Evolutionary conservation across 2,329 filamentous ascomycete species (phyloP), one percentile per base, ranked within the genome.

Genomic region (Colletotrichum sp.): DNA sequence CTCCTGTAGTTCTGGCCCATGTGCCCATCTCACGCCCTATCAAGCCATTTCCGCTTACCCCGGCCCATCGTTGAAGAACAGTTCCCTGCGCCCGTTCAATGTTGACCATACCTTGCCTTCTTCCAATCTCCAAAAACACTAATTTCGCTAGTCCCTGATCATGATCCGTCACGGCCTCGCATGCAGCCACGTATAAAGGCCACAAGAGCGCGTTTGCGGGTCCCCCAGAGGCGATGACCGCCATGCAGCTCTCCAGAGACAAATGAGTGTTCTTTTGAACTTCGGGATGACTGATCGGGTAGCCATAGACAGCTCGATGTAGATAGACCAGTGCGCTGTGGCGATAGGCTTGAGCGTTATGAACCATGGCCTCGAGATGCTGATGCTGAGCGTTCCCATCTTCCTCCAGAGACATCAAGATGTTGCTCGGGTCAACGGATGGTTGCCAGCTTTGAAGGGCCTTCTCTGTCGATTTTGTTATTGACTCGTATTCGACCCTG

Each of bases 1-100:
- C 43, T 48, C 43, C 43, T 1, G 32, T 64, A 43, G 2, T 43
- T 32, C 10, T 16, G 30, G 6, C 2, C 30, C 60, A 62, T 6
- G 0, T 36, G 0, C 8, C n/a, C 12, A 15, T 36, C 28, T 16
- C 13, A 13, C n/a, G n/a, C n/a, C 32, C 60, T 0, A 28, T 15
- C 5, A 22, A 0, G 30, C 36, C 8, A 1, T 1, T n/a, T 1
- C 13, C 30, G 1, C n/a, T 10, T 15, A 10, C 8, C 5, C n/a
- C 61, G 0, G 34, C 30, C 61, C 34, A 43, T 16, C 34, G 5
- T 9, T 27, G 18, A 18, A 64, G 10, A 25, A 64, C 30, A 13
- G 15, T 0, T 0, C 13, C 18, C 25, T n/a, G 18, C 8, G 61
- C 61, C 1, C n/a, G 6, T 6, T 27, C 34, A 1, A 66, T 30